Conservation (phyloP, 352 stramenopile species). For the Phytophthora multivora region DNA sequence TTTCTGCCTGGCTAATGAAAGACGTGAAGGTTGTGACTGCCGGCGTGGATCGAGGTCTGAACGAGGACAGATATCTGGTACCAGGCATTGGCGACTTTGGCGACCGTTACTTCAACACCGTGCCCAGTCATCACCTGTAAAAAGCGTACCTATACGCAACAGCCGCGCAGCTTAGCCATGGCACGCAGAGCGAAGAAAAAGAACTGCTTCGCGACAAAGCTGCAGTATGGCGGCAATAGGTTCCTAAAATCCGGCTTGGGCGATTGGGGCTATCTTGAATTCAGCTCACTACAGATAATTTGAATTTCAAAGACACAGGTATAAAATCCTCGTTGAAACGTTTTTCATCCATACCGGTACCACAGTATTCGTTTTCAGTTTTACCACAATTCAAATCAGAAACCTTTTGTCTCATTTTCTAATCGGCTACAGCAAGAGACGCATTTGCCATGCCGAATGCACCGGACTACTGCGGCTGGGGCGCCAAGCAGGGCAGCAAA, state of each 20-base stretch:
- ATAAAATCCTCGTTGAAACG: background rate
- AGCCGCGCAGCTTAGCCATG: background rate
- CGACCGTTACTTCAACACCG: conserved; percentile 90
- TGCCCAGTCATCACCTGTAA: conserved; percentile 16
- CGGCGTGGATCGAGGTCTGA: conserved; percentile 84
- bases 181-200: background rate
- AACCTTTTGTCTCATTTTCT: conserved; percentile 10
- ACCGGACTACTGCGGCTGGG: conserved; percentile 60
- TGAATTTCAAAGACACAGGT: background rate
- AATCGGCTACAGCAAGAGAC: background rate
- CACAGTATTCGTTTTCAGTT: background rate
- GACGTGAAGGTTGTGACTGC: conserved; percentile 81
- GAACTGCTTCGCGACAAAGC: background rate
- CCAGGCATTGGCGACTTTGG: conserved; percentile 96
- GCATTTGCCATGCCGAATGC: conserved; percentile 7
- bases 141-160: background rate
- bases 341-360: background rate
- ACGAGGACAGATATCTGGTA: conserved; percentile 95
- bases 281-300: too few species aligned
- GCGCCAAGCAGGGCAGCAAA: conserved; percentile 75
- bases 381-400: conserved; percentile 17
- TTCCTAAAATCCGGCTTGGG: conserved; percentile 5
- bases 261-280: conserved; percentile 8
- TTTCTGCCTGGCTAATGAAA: conserved; percentile 14
- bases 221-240: conserved; percentile 1